Percentiles rank a stretch among this genome's conserved stretches.
phyloP scores from a whole-genome alignment of 2,329 filamentous ascomycete species.

The Chrysoporthe deuterocubensis region DNA sequence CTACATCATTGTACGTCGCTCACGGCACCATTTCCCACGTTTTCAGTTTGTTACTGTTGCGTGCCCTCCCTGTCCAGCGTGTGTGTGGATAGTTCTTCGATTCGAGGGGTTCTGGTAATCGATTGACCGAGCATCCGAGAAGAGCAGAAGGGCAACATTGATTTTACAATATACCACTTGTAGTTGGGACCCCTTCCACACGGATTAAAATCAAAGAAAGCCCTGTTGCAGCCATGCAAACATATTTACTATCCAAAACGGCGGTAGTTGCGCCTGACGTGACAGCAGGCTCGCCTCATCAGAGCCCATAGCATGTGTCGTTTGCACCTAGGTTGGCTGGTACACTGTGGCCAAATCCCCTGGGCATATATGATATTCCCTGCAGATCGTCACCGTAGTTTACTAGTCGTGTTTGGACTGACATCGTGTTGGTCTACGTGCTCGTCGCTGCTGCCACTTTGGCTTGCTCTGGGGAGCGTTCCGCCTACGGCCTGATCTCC shows the following conservation, averaged over 20 bases:
- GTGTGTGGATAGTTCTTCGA: slow-evolving; percentile 25
- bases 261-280: neutral
- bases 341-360: slow-evolving; percentile 35
- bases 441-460: slow-evolving; percentile 14
- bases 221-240: slow-evolving; percentile 6
- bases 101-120: slow-evolving; percentile 26
- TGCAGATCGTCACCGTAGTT: slow-evolving; percentile 44
- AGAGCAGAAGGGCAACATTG: slow-evolving; percentile 26
- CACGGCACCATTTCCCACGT: slow-evolving; percentile 16
- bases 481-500: slow-evolving; percentile 57
- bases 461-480: slow-evolving; percentile 49
- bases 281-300: neutral
- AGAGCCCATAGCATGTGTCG: slow-evolving; percentile 40
- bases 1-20: slow-evolving; percentile 23
- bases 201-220: neutral
- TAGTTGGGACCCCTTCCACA: slow-evolving; percentile 22
- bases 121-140: slow-evolving; percentile 17
- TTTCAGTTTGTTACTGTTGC: slow-evolving; percentile 17
- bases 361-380: slow-evolving; percentile 42
- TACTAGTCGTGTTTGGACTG: slow-evolving; percentile 43
- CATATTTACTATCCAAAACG: neutral
- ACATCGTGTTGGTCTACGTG: slow-evolving; percentile 39
- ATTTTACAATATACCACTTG: slow-evolving; percentile 30
- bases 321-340: slow-evolving; percentile 35
- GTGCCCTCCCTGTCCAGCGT: slow-evolving; percentile 13